phyloP scores from a whole-genome alignment of 2,329 filamentous ascomycete species.

The Fusarium keratoplasticum region DNA sequence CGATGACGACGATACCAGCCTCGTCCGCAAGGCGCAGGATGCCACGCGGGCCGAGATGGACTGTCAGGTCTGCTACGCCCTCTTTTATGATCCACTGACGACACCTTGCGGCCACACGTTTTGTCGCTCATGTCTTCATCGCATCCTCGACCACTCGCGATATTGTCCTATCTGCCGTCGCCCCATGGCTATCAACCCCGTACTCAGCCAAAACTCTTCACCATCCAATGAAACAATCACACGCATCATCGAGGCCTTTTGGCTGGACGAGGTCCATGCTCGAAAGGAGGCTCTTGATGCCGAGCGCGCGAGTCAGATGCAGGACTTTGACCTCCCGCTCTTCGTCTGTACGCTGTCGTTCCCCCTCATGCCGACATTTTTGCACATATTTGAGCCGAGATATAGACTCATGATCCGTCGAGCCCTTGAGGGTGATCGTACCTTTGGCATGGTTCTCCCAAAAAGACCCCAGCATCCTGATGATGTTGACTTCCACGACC shows the following conservation, averaged over 20 bases:
- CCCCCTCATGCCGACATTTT: conserved; percentile 84
- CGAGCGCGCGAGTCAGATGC: conserved; percentile 67
- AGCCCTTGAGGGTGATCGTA: conserved; percentile 76
- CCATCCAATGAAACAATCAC: conserved; percentile 73
- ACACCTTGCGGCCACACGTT: conserved; percentile 91
- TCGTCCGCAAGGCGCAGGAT: conserved; percentile 69
- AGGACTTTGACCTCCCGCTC: conserved; percentile 73
- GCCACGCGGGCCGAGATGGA: conserved; percentile 78
- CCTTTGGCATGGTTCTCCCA: conserved; percentile 88
- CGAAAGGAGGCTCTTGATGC: conserved; percentile 66
- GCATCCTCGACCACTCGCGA: conserved; percentile 80
- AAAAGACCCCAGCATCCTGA: conserved; percentile 60
- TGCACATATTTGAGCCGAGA: conserved; percentile 92
- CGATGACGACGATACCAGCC: conserved; percentile 44
- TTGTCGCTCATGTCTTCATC: conserved; percentile 82
- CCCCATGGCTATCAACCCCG: conserved; percentile 63
- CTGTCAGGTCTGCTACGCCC: conserved; percentile 87
- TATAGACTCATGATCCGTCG: conserved; percentile 91
- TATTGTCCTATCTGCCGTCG: conserved; percentile 86
- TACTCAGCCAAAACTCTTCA: conserved; percentile 54
- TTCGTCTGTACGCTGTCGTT: conserved; percentile 88
- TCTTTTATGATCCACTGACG: conserved; percentile 85
- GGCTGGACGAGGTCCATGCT: conserved; percentile 71
- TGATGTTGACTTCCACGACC: conserved; percentile 69
- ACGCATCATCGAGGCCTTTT: conserved; percentile 75